These are phyloP conservation scores for Astragalus membranaceus DNA, from an alignment of 306 rosid genomes.

Conservation along the genomic window DNA sequence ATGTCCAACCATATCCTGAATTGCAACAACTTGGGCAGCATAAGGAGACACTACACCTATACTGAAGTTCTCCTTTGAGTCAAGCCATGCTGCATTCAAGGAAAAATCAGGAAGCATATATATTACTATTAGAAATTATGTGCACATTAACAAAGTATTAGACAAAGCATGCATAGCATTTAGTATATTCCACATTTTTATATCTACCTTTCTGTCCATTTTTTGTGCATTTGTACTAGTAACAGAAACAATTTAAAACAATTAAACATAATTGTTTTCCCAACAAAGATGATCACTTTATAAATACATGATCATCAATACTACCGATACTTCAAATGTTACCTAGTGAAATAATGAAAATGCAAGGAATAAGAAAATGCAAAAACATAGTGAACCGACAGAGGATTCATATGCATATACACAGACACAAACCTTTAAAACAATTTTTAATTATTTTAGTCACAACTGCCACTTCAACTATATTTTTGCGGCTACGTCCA, in stretches of 20 bases:
- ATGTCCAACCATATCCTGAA: constrained; percentile 42
- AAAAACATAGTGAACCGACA: not conserved
- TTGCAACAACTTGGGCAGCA: constrained; percentile 65
- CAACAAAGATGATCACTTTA: not conserved
- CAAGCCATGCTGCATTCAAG: constrained; percentile 42
- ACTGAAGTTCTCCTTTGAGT: constrained; percentile 27
- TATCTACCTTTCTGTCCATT: not conserved
- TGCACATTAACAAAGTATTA: not conserved
- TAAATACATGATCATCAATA: not conserved
- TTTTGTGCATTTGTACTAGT: not conserved
- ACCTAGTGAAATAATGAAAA: not conserved
- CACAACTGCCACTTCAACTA: constrained; percentile 63
- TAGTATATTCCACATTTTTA: not conserved
- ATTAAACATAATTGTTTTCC: not conserved
- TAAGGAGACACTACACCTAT: constrained; percentile 82
- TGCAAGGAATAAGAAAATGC: not conserved
- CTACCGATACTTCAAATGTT: not conserved
- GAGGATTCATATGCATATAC: not conserved
- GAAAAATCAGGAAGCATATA: not conserved
- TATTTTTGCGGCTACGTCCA: constrained; percentile 59
- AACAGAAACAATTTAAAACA: not conserved
- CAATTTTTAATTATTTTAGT: constrained; percentile 43
- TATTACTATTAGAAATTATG: not conserved
- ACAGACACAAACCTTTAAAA: constrained; percentile 40
- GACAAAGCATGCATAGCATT: not conserved